Evolutionary conservation across 139 green algal genomes (phyloP), one percentile per base, ranked within the genome.

Genomic region (Cymbomonas tetramitiformis): DNA sequence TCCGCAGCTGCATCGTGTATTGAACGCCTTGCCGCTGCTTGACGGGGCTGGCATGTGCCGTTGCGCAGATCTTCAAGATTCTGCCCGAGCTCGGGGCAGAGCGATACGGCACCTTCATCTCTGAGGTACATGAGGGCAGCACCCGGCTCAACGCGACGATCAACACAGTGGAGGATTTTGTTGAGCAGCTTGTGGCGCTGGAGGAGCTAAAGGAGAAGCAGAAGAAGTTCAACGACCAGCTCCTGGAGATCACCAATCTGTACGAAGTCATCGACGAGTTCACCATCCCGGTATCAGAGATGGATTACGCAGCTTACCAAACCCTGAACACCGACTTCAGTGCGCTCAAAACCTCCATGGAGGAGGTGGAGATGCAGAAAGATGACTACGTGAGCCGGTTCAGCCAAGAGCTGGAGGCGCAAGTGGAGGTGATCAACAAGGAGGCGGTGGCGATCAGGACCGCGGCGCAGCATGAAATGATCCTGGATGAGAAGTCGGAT

Each of bases 361-460:
- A 93, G 51, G 75, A 79, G 44, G 71, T 81, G 19, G 80, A 90
- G 62, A 61, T 52, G 12, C 50, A 46, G 1, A 63, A 66, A 29
- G 80, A 87, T 26, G 81, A 83, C 8, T 73, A 81, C 23, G 68
- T 85, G 18, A 36, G 54, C 30, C 71, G 72, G 52, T 93, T 86
- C 70, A 73, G 41, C 41, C 6, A 50, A 10, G 73, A 78, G 39
- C 71, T 93, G 21, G 77, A 85, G 31, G 6, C 41, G 47, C 69
- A 76, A 76, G 55, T 77, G 30, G 70, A 88, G 52, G 38, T 51
- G 7, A 59, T 85, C 32, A 56, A 59, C 30, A 76, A 72, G 50
- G 68, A 78, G 44, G 61, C 77, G 21, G 58, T 48, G 25, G 61
- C 71, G 26, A 67, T 89, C 36, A 69, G 75, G 30, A 60, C 59